These are phyloP conservation scores for Fomitopsis pulvina DNA, from an alignment of 768 basidiomycete genomes.

Conservation along the genomic window DNA sequence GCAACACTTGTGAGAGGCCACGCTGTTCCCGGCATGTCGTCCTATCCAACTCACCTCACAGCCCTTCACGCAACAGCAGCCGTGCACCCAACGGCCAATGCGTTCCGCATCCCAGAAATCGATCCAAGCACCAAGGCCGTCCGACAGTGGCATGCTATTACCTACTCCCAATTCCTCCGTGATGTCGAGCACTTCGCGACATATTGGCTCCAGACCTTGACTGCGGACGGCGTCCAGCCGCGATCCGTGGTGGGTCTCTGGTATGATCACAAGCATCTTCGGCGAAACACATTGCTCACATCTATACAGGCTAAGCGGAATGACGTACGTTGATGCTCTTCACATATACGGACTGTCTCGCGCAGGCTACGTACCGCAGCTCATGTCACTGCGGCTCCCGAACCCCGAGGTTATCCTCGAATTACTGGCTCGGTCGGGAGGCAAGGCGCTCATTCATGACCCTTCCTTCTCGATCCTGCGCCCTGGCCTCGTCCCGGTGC, in stretches of 20 bases:
- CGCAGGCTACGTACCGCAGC: slow-evolving; percentile 72
- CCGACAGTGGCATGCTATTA: slow-evolving; percentile 52
- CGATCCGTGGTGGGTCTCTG: slow-evolving; percentile 68
- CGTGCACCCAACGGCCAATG: slow-evolving; percentile 40
- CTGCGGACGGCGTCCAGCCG: slow-evolving; percentile 36
- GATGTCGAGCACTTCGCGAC: slow-evolving; percentile 63
- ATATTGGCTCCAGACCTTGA: slow-evolving; percentile 53
- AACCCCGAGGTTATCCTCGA: slow-evolving; percentile 67
- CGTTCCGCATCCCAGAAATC: slow-evolving; percentile 53
- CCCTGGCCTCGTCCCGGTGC: slow-evolving; percentile 42
- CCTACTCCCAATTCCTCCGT: slow-evolving; percentile 54
- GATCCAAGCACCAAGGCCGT: slow-evolving; percentile 37
- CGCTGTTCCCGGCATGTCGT: slow-evolving; percentile 12
- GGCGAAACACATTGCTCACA: background rate
- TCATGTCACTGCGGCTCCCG: slow-evolving; percentile 74
- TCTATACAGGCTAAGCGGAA: slow-evolving; percentile 57
- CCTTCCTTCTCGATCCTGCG: slow-evolving; percentile 24
- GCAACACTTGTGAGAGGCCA: background rate
- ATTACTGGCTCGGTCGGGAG: slow-evolving; percentile 53
- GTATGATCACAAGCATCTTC: slow-evolving; percentile 31
- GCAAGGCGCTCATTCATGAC: slow-evolving; percentile 60
- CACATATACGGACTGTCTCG: slow-evolving; percentile 71
- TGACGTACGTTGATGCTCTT: slow-evolving; percentile 63
- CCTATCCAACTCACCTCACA: slow-evolving; percentile 43
- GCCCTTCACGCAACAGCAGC: slow-evolving; percentile 53